Conservation (phyloP, 805 yeast genomes). For the Novakomyces olei region DNA sequence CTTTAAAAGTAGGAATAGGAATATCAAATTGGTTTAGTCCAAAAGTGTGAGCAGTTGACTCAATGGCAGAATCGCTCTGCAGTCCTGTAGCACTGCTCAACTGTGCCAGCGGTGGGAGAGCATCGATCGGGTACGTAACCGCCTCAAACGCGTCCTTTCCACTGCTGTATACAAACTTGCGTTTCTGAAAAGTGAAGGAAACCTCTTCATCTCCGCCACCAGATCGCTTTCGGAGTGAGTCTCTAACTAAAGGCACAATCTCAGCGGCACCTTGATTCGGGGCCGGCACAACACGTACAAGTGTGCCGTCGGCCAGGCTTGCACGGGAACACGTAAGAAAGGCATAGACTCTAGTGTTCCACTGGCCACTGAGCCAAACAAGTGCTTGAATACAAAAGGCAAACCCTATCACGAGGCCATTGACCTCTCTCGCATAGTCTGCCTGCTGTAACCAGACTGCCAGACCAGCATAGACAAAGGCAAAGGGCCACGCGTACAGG, state of each 20-base stretch:
- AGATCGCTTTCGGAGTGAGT: conserved; percentile 23
- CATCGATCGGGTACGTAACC: conserved; percentile 49
- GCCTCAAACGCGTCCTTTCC: conserved; percentile 42
- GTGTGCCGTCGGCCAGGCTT: conserved; percentile 39
- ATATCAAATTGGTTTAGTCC: conserved; percentile 83
- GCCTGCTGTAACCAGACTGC: conserved; percentile 40
- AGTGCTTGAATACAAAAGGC: conserved; percentile 51
- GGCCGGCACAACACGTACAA: conserved; percentile 56
- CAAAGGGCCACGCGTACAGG: conserved; percentile 69
- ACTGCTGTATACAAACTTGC: conserved; percentile 55
- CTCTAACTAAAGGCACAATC: conserved; percentile 24
- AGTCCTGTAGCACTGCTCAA: conserved; percentile 37
- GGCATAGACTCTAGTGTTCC: conserved; percentile 59
- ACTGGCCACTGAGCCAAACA: conserved; percentile 75
- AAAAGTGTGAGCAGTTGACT: conserved; percentile 30
- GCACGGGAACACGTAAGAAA: conserved; percentile 38
- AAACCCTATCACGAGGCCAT: conserved; percentile 63
- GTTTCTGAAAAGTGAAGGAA: conserved; percentile 73
- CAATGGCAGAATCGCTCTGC: conserved; percentile 13
- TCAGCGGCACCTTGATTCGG: conserved; percentile 74
- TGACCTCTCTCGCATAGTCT: conserved; percentile 86
- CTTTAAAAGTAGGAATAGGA: conserved; percentile 79
- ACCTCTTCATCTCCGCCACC: too few relatives aligned
- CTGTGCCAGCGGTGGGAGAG: conserved; percentile 29
- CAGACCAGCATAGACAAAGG: conserved; percentile 55